Evolutionary conservation across 345 rosid genomes (phyloP), one percentile per base, ranked within the genome.

Genomic region (Gossypioides kirkii): DNA sequence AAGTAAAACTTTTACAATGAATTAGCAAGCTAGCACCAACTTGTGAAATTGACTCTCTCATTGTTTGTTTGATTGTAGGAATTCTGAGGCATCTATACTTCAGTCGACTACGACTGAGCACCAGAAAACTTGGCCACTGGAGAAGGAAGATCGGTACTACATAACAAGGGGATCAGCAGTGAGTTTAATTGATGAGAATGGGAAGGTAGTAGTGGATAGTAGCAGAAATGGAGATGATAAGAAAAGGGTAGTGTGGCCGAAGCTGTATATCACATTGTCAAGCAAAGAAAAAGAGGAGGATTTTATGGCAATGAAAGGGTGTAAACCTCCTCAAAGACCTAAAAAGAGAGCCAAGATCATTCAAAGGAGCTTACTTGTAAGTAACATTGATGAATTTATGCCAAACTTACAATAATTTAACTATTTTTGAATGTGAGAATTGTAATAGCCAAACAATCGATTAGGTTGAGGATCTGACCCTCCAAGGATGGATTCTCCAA

Each of bases 271-370:
- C 7, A 70, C 83, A 5, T 82, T 89, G 69, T 89, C 93, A 22
- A 87, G 86, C 83, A 89, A 89, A 83, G 93, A 89, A 74, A 89
- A 89, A 74, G 93, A 89, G 62, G 93, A 89, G 66, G 91, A 89
- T 73, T 89, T 89, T 69, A 73, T 89, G 82, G 91, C 91, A 4
- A 89, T 89, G 93, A 89, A 89, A 79, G 91, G 93, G 10, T 89
- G 93, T 58, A 89, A 89, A 81, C 91, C 84, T 45, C 84, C 93
- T 63, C 93, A 89, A 69, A 86, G 93, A 80, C 93, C 93, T 50
- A 89, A 84, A 66, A 89, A 85, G 85, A 86, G 93, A 49, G 88
- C 89, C 75, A 89, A 89, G 77, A 53, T 84, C 4, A 79, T 89
- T 61, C 93, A 89, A 77, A 89, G 88, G 81, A 89, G 85, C 65